Evolutionary conservation across 371 early-diverging fungal species (phyloP).

Genomic region (Apophysomyces sp.): DNA sequence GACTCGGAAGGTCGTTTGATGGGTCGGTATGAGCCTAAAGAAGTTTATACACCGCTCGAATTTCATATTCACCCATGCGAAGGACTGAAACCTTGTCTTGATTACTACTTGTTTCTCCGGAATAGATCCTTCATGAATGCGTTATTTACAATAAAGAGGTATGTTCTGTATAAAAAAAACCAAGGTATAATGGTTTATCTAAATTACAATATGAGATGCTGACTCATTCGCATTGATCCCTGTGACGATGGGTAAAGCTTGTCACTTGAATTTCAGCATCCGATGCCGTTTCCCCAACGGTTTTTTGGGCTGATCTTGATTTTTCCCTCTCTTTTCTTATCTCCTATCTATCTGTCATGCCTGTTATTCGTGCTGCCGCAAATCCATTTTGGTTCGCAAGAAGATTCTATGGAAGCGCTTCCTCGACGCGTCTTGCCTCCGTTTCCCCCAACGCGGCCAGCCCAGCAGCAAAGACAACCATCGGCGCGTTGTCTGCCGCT

Average conservation of each 20-base stretch:
- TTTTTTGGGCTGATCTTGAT: conserved; percentile 21
- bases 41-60: no score
- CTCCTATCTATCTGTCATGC: conserved; percentile 26
- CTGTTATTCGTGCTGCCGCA: conserved; percentile 40
- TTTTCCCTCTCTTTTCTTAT: conserved; percentile 21
- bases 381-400: conserved; percentile 28
- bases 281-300: not conserved
- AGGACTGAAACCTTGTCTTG: no score
- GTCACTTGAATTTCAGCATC: not conserved
- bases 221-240: not conserved
- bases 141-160: no score
- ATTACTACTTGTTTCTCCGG: no score
- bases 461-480: conserved; percentile 5
- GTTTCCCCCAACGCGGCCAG: conserved; percentile 29
- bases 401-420: conserved; percentile 41
- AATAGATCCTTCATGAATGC: no score
- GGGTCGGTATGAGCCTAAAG: no score
- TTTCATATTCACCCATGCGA: no score
- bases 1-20: no score
- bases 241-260: not conserved
- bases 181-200: no score
- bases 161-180: no score
- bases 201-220: not conserved
- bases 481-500: conserved; percentile 50
- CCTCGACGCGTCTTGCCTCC: conserved; percentile 54